phyloP scores from a whole-genome alignment of 495 filamentous ascomycete genomes.

The Neurospora sp. region DNA sequence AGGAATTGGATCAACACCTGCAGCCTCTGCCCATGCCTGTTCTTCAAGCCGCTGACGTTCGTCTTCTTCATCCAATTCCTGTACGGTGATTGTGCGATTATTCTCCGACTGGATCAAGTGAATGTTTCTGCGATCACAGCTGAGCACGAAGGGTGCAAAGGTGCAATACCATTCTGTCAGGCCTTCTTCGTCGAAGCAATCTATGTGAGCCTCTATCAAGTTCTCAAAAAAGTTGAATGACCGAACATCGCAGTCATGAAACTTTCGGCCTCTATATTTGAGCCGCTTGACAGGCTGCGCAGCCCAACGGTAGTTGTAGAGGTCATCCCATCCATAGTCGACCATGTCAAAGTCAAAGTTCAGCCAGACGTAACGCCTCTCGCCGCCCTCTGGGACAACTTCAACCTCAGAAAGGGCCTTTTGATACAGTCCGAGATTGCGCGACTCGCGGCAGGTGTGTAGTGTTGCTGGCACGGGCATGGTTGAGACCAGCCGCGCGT shows the following conservation, averaged over 20 bases:
- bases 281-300: background rate
- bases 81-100: background rate
- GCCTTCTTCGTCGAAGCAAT: background rate
- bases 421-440: background rate
- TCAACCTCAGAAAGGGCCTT: background rate
- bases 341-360: background rate
- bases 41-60: background rate
- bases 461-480: background rate
- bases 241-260: accelerated
- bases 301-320: background rate
- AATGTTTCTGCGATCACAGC: background rate
- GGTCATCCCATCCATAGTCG: background rate
- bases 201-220: background rate
- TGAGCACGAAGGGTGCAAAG: background rate
- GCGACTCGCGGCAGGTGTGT: background rate
- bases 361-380: background rate
- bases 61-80: background rate
- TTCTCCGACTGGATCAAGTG: background rate
- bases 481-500: background rate
- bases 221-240: background rate
- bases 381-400: background rate
- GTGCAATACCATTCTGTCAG: background rate
- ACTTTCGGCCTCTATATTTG: background rate
- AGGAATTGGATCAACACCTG: background rate
- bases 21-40: background rate